phyloP scores from a whole-genome alignment of 805 yeast species.

The Sungouiella thailandica region DNA sequence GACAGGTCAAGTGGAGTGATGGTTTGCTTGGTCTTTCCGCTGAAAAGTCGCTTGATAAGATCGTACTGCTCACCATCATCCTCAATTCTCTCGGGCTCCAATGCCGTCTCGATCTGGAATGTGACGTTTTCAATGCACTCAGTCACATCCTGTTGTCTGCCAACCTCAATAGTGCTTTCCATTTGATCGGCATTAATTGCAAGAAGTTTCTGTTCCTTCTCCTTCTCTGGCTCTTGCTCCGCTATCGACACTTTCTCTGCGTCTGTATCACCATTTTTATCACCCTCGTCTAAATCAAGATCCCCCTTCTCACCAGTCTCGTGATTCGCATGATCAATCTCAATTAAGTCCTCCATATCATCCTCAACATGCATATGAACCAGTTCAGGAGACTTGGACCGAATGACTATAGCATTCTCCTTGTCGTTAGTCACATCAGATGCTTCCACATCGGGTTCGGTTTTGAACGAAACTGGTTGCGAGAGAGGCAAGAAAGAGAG shows the following conservation, averaged over 20 bases:
- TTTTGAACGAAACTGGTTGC: constrained; percentile 56
- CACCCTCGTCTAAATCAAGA: constrained; percentile 1
- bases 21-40: constrained; percentile 79
- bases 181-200: constrained; percentile 56
- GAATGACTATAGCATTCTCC: neutral
- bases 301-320: neutral
- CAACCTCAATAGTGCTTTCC: constrained; percentile 71
- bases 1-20: constrained; percentile 51
- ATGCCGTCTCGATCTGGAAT: constrained; percentile 84
- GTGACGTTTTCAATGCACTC: constrained; percentile 94
- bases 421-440: neutral
- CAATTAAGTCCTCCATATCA: neutral
- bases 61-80: constrained; percentile 79
- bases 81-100: constrained; percentile 61
- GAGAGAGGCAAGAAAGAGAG: constrained; percentile 76
- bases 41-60: constrained; percentile 71
- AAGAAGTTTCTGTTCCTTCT: constrained; percentile 14
- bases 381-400: constrained; percentile 1
- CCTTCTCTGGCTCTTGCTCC: neutral
- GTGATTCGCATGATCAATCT: neutral
- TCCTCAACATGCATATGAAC: neutral
- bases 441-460: neutral
- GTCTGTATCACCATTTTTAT: constrained; percentile 6
- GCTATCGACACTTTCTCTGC: constrained; percentile 1
- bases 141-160: constrained; percentile 95